Evolutionary conservation across 2,329 filamentous ascomycete genomes (phyloP).

Genomic region (Teratosphaeria destructans): DNA sequence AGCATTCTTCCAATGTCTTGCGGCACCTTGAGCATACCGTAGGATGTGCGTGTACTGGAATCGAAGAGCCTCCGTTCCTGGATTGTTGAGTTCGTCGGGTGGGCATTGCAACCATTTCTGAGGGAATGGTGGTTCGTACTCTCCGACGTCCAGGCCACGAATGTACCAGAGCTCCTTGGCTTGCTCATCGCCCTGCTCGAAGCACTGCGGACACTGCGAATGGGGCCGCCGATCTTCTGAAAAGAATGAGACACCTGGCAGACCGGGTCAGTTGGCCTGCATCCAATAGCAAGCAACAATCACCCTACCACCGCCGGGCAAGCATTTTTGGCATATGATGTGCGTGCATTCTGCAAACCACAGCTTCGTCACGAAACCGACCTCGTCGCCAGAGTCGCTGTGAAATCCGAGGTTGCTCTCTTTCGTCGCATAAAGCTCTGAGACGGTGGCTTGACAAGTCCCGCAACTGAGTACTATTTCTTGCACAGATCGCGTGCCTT

Average conservation of each 20-base stretch:
- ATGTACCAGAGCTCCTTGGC: slow-evolving; percentile 34
- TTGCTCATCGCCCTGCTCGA: slow-evolving; percentile 24
- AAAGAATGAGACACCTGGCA: slow-evolving; percentile 37
- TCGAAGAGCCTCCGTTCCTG: slow-evolving; percentile 34
- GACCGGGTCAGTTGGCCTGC: not conserved
- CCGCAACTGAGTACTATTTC: slow-evolving; percentile 38
- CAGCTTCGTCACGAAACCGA: slow-evolving; percentile 33
- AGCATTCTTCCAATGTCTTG: slow-evolving; percentile 13
- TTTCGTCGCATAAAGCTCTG: slow-evolving; percentile 34
- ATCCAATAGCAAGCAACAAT: not conserved
- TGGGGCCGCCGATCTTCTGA: slow-evolving; percentile 29
- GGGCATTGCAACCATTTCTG: slow-evolving; percentile 33
- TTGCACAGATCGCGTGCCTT: not conserved
- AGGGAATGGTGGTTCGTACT: slow-evolving; percentile 36
- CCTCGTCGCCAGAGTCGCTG: slow-evolving; percentile 17
- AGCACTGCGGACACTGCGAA: slow-evolving; percentile 37
- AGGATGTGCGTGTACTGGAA: slow-evolving; percentile 37
- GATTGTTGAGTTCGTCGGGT: slow-evolving; percentile 31
- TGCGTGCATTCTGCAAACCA: slow-evolving; percentile 41
- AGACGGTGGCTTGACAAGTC: slow-evolving; percentile 36
- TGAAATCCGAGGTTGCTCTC: slow-evolving; percentile 24
- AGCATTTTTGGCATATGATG: slow-evolving; percentile 38
- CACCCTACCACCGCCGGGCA: slow-evolving; percentile 39
- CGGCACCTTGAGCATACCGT: slow-evolving; percentile 21
- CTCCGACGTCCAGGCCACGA: slow-evolving; percentile 31